A percentile compares a stretch with the other conserved stretches of the same genome.
Conservation (phyloP, 495 filamentous ascomycete genomes). For the Hypoxylon crocopeplum region DNA sequence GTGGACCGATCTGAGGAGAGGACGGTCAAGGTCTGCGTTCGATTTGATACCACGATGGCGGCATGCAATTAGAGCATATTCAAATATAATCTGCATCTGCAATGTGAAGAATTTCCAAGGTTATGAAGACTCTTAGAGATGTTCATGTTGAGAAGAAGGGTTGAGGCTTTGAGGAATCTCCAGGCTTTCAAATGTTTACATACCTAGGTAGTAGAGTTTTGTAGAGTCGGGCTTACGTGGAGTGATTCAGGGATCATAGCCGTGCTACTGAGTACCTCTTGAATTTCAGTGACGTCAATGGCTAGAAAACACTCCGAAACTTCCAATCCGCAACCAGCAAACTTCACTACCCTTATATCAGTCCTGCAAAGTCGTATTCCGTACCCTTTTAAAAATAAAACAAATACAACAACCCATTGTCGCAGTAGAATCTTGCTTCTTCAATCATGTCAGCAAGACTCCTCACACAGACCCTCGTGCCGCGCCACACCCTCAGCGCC, state of each 20-base stretch:
- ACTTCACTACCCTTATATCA: not conserved
- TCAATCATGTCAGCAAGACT: conserved; percentile 27
- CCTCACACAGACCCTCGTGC: conserved; percentile 15
- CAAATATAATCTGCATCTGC: not conserved
- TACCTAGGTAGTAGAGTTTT: too few species aligned
- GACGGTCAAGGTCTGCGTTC: conserved; percentile 7
- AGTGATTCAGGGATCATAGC: not conserved
- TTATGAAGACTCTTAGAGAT: too few species aligned
- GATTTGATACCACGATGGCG: conserved; percentile 19
- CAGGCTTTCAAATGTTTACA: not conserved
- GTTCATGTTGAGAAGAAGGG: too few species aligned
- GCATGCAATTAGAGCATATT: not conserved
- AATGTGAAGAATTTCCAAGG: not conserved
- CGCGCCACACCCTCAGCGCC: conserved; percentile 25
- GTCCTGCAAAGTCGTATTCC: not conserved
- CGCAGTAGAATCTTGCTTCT: not conserved
- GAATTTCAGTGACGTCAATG: conserved; percentile 27
- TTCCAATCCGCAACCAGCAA: not conserved
- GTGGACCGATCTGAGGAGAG: not conserved
- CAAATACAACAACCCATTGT: too few species aligned
- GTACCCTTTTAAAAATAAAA: too few species aligned
- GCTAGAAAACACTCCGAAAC: conserved; percentile 17
- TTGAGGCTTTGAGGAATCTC: not conserved
- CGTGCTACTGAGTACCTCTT: not conserved
- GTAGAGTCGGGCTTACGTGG: not conserved